phyloP scores from a whole-genome alignment of 2,329 filamentous ascomycete species.

The Hirsutella rhossiliensis region DNA sequence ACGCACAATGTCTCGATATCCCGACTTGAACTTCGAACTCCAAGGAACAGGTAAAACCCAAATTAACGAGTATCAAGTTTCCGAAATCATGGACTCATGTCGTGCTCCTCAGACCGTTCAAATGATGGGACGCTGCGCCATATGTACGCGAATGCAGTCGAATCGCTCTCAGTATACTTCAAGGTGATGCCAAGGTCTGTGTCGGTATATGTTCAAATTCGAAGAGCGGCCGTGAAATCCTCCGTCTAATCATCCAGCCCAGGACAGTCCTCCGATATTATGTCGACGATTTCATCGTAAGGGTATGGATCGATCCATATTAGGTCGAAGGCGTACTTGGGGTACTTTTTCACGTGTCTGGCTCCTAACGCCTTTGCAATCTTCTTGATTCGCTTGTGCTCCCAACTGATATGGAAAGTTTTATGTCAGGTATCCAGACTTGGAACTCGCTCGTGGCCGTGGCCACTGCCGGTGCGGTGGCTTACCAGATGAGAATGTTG shows the following conservation, averaged over 20 bases:
- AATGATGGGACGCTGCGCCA: too few relatives aligned
- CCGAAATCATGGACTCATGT: too few relatives aligned
- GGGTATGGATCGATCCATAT: slow-evolving; percentile 45
- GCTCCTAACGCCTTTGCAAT: slow-evolving; percentile 41
- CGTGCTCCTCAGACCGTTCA: too few relatives aligned
- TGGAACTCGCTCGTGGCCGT: not conserved
- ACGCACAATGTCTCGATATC: too few relatives aligned
- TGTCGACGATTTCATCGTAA: slow-evolving; percentile 31
- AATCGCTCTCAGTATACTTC: too few relatives aligned
- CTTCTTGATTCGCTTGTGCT: slow-evolving; percentile 39
- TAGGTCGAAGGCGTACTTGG: slow-evolving; percentile 35
- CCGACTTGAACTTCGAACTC: too few relatives aligned
- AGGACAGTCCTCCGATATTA: slow-evolving; percentile 39
- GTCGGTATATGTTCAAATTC: too few relatives aligned
- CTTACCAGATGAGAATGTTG: slow-evolving; percentile 45
- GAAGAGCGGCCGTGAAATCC: not conserved
- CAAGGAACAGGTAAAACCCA: too few relatives aligned
- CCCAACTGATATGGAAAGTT: slow-evolving; percentile 32
- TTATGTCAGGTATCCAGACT: not conserved
- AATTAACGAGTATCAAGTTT: too few relatives aligned
- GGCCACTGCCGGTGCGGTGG: not conserved
- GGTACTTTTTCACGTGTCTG: slow-evolving; percentile 35
- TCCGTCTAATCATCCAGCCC: slow-evolving; percentile 30
- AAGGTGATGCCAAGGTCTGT: too few relatives aligned
- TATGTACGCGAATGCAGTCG: too few relatives aligned